Percentiles rank a stretch among this genome's conserved stretches.
Evolutionary conservation across 441 rosid species (phyloP).

Genomic region (Arabidopsis lyrata): DNA sequence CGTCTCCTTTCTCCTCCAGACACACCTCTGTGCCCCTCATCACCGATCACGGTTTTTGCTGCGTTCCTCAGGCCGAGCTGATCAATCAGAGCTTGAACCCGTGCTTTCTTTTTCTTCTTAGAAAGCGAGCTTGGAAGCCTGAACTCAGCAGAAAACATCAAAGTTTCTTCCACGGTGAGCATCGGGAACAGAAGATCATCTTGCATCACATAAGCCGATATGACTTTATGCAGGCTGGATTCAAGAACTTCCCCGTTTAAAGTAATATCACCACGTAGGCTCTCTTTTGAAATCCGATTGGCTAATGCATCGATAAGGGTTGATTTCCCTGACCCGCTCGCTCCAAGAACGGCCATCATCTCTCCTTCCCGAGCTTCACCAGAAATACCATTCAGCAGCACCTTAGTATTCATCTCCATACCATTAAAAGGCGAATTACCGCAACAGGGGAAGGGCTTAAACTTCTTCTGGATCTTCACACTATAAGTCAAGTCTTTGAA

Average conservation of each 20-base stretch:
- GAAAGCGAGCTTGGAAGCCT: slow-evolving; percentile 72
- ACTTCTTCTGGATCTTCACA: slow-evolving; percentile 52
- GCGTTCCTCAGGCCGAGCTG: slow-evolving; percentile 68
- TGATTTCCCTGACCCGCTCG: slow-evolving; percentile 84
- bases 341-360: slow-evolving; percentile 85
- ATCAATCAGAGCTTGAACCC: slow-evolving; percentile 77
- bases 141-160: slow-evolving; percentile 83
- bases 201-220: slow-evolving; percentile 92
- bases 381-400: slow-evolving; percentile 59
- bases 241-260: slow-evolving; percentile 77
- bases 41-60: slow-evolving; percentile 76
- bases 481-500: slow-evolving; percentile 65
- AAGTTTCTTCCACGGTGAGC: slow-evolving; percentile 86
- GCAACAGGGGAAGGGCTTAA: slow-evolving; percentile 43
- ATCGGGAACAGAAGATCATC: slow-evolving; percentile 90
- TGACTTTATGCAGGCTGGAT: slow-evolving; percentile 73
- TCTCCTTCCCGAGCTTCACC: slow-evolving; percentile 85
- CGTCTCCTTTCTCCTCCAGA: slow-evolving; percentile 86
- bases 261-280: slow-evolving; percentile 67
- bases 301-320: slow-evolving; percentile 82
- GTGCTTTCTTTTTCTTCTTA: slow-evolving; percentile 59
- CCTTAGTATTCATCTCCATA: slow-evolving; percentile 44
- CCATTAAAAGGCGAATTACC: slow-evolving; percentile 33
- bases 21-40: slow-evolving; percentile 79
- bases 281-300: slow-evolving; percentile 66